Evolutionary conservation across 805 yeast genomes (phyloP), one percentile per base, ranked within the genome.

Genomic region (Myxozyma vanderwaltii): DNA sequence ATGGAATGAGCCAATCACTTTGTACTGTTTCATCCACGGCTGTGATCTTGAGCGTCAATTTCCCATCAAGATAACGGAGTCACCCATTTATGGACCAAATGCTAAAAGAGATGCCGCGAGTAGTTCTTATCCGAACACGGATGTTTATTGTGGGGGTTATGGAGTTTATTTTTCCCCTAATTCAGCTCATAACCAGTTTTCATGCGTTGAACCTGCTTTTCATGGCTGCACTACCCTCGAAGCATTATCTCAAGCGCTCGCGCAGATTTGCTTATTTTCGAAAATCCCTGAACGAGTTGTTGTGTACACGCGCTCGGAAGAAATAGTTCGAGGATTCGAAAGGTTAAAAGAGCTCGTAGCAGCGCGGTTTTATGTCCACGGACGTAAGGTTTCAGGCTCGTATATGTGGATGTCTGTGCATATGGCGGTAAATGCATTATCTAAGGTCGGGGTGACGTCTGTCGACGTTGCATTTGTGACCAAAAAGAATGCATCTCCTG

Each of bases 101-200:
- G 4, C 7, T n/a, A n/a, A n/a, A 15, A 24, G 17, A 13, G 21
- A 10, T 39, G 44, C 17, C 17, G n/a, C 44, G 7, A 39, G n/a
- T n/a, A n/a, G n/a, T n/a, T n/a, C n/a, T n/a, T n/a, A 23, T 10
- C 36, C 35, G 12, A 12, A 8, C 33, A 10, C 35, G 17, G 23
- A 15, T 15, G 31, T 13, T n/a, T 13, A 35, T 24, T 35, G 33
- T 36, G 52, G 55, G 24, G 64, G 64, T 3, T 60, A 47, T 19
- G 64, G 56, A 8, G 51, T 60, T 3, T 60, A 35, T 24, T 56
- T 51, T 41, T 51, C 55, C 7, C 35, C 27, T 5, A 51, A 24
- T 1, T 60, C 64, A 17, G 49, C 27, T 3, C 44, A 48, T 47
- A 60, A 60, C 31, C 23, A 31, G 15, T 49, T 56, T 43, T 62